Evolutionary conservation across 2,329 filamentous ascomycete genomes (phyloP), one percentile per base, ranked within the genome.

Genomic region (Fragosphaeria purpurea): DNA sequence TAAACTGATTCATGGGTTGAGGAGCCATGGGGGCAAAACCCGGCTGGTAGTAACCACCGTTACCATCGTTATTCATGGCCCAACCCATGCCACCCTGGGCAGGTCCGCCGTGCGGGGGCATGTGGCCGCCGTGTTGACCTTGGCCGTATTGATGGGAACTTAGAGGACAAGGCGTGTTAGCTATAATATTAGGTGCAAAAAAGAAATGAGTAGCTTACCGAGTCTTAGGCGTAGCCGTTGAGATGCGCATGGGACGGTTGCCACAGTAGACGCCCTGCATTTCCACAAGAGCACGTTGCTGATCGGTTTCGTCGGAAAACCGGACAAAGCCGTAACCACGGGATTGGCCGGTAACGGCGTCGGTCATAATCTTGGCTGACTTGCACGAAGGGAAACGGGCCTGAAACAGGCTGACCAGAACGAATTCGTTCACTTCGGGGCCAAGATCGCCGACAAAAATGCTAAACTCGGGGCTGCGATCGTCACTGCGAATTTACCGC

Each of bases 261-360:
- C 93, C 93, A 66, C 93, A 97, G 76, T 97, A 98, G 38, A 97
- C 93, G 59, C 93, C 93, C 73, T 98, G 93, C 93, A 98, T 98
- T 74, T 98, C 93, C 48, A 85, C 85, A 30, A 98, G 77, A 56
- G 93, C 91, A 55, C 90, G 88, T 74, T 98, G 91, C 74, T 97
- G 91, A 64, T 98, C 93, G 59, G 83, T 80, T 74, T 97, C 91
- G 59, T 95, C 88, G 48, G 88, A 88, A 74, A 98, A 98, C 59
- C 93, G 88, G 48, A 98, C 93, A 62, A 98, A 98, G 44, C 93
- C 93, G 63, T 98, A 98, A 51, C 93, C 93, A 56, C 93, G 89
- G 57, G 90, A 96, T 80, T 97, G 91, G 61, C 93, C 93, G 57
- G 86, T 95, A 71, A 97, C 93, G 55, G 93, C 91, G 64, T 98